Evolutionary conservation across 805 yeast species (phyloP), one percentile per base, ranked within the genome.

Genomic region (Brettanomyces anomalus): DNA sequence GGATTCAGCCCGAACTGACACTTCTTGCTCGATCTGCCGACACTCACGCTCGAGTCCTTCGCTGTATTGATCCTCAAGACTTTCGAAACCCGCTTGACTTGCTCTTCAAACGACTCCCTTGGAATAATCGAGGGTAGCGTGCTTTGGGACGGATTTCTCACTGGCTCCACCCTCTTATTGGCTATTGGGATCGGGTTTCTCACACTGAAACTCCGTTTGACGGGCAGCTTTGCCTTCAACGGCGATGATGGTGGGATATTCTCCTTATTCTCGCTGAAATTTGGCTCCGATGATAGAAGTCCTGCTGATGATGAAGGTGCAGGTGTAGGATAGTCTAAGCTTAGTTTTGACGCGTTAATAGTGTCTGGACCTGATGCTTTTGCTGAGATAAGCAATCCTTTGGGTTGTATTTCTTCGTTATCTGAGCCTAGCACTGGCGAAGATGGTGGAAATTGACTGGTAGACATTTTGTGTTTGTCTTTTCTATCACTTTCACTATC

Each of bases 21-120:
- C 6, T 76, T 58, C 49, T 71, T 67, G 8, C 86, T 76, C 1
- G 90, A 82, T 49, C 95, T 71, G 14, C 95, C 93, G 39, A 83
- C 60, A 10, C 68, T 64, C 35, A 76, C 60, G 4, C 57, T 55
- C 3, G 58, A 44, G 24, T 72, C 71, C 5, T 33, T 15, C 21
- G 54, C 51, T 8, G 50, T 40, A 4, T 73, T 64, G 18, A 80
- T 61, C 17, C 69, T 30, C n/a, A 51, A 41, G 15, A 51, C 45
- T 30, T 38, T 38, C 10, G 41, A 28, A 28, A 38, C 28, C 18
- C 26, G 19, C 8, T 10, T 13, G 14, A 31, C 21, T 19, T 38
- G 34, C 5, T 19, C 20, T 11, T 38, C 24, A n/a, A 28, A 18
- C 5, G 41, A 31, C 14, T 19, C 19, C 20, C 31, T 28, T n/a